Evolutionary conservation across 148 eudicot species (phyloP).

Genomic region (Polygonum aviculare): DNA sequence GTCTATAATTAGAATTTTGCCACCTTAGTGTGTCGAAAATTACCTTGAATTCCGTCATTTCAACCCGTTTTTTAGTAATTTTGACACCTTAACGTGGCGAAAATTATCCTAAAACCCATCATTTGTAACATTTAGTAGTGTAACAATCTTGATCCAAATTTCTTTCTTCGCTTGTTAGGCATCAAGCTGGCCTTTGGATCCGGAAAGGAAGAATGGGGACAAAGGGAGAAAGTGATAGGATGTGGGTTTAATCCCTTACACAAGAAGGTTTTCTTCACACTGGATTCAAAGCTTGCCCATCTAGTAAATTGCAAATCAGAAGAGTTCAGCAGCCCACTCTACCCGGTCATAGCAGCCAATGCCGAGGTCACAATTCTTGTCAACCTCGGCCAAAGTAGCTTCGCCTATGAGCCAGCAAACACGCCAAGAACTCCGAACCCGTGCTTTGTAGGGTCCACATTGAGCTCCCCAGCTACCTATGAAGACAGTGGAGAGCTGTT

Average conservation of each 20-base stretch:
- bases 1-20: too few relatives aligned
- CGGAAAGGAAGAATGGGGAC: slow-evolving; percentile 50
- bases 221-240: slow-evolving; percentile 48
- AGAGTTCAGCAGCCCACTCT: slow-evolving; percentile 58
- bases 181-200: slow-evolving; percentile 51
- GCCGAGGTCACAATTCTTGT: slow-evolving; percentile 36
- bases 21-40: too few relatives aligned
- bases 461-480: slow-evolving; percentile 20
- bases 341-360: slow-evolving; percentile 66
- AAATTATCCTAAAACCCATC: too few relatives aligned
- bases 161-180: slow-evolving; percentile 30
- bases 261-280: slow-evolving; percentile 67
- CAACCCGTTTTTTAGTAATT: too few relatives aligned
- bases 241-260: slow-evolving; percentile 74
- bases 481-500: slow-evolving; percentile 86
- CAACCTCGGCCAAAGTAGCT: slow-evolving; percentile 70
- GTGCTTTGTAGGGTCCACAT: slow-evolving; percentile 47
- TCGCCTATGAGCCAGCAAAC: slow-evolving; percentile 55
- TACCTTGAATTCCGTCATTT: too few relatives aligned
- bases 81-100: too few relatives aligned
- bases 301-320: slow-evolving; percentile 67
- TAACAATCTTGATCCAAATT: not conserved
- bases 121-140: too few relatives aligned
- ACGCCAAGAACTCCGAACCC: slow-evolving; percentile 66
- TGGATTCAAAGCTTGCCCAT: slow-evolving; percentile 59